Percentiles rank a stretch among this genome's conserved stretches.
Conservation (phyloP, 139 green algal species). For the Tetraselmis striata region DNA sequence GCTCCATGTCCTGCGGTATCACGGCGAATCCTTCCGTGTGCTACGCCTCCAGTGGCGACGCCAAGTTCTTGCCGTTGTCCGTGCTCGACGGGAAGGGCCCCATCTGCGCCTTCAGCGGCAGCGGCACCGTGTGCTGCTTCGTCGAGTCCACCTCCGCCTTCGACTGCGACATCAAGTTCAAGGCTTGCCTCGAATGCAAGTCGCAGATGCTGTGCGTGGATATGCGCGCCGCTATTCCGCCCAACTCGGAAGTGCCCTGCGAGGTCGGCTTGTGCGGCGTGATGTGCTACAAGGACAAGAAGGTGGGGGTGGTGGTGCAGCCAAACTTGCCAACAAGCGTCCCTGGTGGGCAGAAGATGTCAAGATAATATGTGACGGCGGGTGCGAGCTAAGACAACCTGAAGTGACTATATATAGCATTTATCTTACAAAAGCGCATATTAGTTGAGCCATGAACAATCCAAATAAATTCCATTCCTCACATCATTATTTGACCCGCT, state of each 20-base stretch:
- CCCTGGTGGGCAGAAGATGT: background rate
- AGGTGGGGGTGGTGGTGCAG: background rate
- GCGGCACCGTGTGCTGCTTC: background rate
- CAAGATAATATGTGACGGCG: no score
- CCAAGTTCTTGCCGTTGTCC: background rate
- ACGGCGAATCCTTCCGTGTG: background rate
- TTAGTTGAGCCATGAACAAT: no score
- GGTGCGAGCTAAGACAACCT: no score
- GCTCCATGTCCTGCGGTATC: background rate
- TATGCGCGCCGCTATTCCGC: background rate
- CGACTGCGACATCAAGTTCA: background rate
- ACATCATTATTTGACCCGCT: no score
- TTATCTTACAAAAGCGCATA: no score
- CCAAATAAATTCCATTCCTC: no score
- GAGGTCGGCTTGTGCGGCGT: background rate
- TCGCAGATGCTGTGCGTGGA: background rate
- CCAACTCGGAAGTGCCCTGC: background rate
- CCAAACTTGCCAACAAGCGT: background rate
- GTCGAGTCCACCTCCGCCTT: background rate
- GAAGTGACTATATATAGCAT: no score
- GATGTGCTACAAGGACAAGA: background rate
- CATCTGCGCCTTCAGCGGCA: background rate
- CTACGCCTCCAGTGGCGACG: background rate
- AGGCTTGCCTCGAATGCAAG: background rate
- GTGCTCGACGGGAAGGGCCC: background rate